phyloP scores from a whole-genome alignment of 164 flowering plant species.

The Tetrastigma voinierianum region DNA sequence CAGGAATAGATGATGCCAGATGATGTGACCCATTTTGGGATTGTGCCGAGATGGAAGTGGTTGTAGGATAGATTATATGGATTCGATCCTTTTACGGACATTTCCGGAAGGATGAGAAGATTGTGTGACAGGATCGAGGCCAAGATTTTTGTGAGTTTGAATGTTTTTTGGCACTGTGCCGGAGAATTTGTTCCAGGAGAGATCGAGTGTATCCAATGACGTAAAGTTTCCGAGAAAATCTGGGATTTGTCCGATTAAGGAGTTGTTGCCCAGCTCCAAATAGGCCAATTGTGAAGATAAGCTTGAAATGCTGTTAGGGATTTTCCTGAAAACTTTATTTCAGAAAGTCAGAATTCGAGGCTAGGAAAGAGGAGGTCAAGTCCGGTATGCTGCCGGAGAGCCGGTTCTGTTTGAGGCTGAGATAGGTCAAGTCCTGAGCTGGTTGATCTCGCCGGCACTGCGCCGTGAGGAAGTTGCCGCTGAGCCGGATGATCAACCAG shows the following conservation, averaged over 20 bases:
- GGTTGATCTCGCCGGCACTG: no score
- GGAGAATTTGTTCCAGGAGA: no score
- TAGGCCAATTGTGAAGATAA: conserved; percentile 37
- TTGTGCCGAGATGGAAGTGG: conserved; percentile 42
- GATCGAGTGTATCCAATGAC: no score
- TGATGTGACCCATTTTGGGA: conserved; percentile 69
- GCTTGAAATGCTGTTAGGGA: conserved; percentile 46
- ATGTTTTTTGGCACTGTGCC: no score
- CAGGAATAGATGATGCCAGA: conserved; percentile 72
- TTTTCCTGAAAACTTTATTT: conserved; percentile 45
- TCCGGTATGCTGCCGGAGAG: conserved; percentile 55
- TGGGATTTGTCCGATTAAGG: conserved; percentile 52
- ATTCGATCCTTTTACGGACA: conserved; percentile 67
- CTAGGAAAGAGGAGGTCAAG: conserved; percentile 32
- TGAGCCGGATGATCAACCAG: conserved; percentile 34
- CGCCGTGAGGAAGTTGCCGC: conserved; percentile 23
- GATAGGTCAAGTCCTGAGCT: conserved; percentile 44
- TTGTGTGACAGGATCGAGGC: conserved; percentile 63
- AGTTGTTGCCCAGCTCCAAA: conserved; percentile 60
- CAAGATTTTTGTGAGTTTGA: conserved; percentile 76
- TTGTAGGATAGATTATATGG: conserved; percentile 66
- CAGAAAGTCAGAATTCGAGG: conserved; percentile 42
- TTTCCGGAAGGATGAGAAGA: conserved; percentile 46
- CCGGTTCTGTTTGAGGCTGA: no score
- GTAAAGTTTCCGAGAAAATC: conserved; percentile 52